A percentile compares a stretch with the other conserved stretches of the same genome.
These are phyloP conservation scores for Basipetospora sp. DNA, from an alignment of 2,329 filamentous ascomycete genomes.

Conservation along the genomic window DNA sequence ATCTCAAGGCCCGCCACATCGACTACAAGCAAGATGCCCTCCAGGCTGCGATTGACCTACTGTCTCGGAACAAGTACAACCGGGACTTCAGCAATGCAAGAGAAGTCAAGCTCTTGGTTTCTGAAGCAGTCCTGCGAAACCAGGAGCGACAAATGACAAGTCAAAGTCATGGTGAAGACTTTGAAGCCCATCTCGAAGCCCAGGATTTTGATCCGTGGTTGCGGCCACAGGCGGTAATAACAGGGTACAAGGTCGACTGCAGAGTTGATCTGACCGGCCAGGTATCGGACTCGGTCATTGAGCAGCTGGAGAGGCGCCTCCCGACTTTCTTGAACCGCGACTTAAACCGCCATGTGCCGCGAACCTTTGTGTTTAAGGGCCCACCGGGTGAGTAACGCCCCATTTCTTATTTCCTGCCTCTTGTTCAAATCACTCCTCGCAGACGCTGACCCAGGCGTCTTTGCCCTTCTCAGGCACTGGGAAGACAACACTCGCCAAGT, in stretches of 20 bases:
- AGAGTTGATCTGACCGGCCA: constrained; percentile 30
- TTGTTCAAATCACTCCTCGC: background rate
- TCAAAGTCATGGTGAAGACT: background rate
- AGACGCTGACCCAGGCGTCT: background rate
- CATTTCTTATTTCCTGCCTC: background rate
- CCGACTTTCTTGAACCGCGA: constrained; percentile 24
- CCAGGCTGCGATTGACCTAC: constrained; percentile 41
- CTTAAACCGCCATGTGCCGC: constrained; percentile 30
- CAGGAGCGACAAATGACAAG: background rate
- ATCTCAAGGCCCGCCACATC: constrained; percentile 31
- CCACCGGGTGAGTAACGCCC: constrained; percentile 20
- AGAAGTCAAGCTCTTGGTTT: constrained; percentile 55
- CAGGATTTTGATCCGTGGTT: background rate
- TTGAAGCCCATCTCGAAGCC: background rate
- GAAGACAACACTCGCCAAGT: constrained; percentile 55
- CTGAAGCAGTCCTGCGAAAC: constrained; percentile 26
- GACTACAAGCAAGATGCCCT: background rate
- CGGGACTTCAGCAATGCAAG: constrained; percentile 59
- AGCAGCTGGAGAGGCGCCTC: constrained; percentile 39
- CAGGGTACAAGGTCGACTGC: constrained; percentile 8
- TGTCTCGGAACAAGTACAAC: constrained; percentile 38
- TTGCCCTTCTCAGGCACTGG: constrained; percentile 40
- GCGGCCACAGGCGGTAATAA: constrained; percentile 15
- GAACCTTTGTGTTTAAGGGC: constrained; percentile 55
- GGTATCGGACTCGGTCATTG: constrained; percentile 41